These are phyloP conservation scores for Collybia sordida DNA, from an alignment of 768 basidiomycete genomes.

Conservation along the genomic window DNA sequence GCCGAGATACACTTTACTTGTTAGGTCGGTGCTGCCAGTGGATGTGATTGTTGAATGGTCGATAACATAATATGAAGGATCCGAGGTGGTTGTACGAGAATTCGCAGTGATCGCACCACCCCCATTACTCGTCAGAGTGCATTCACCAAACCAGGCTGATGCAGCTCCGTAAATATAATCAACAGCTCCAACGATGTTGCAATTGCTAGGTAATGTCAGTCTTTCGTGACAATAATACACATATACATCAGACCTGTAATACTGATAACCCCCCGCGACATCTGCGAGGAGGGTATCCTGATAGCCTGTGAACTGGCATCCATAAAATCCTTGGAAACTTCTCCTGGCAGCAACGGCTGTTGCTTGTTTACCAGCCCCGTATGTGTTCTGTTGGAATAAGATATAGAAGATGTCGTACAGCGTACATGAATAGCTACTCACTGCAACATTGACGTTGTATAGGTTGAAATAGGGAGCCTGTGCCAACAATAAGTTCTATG, in stretches of 20 bases:
- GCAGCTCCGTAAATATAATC: constrained; percentile 27
- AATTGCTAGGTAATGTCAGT: constrained; percentile 15
- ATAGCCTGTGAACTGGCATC: constrained; percentile 21
- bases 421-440: not conserved
- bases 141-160: constrained; percentile 28
- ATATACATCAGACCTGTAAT: constrained; percentile 10
- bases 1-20: constrained; percentile 20
- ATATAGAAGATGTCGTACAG: not conserved
- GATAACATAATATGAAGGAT: constrained; percentile 24
- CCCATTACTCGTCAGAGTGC: constrained; percentile 21
- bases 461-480: constrained; percentile 15
- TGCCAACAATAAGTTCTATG: too few relatives aligned
- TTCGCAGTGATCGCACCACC: constrained; percentile 28
- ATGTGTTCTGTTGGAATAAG: constrained; percentile 16
- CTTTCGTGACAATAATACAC: too few relatives aligned
- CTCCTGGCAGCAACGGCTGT: constrained; percentile 22
- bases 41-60: constrained; percentile 23
- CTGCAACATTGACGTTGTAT: constrained; percentile 19
- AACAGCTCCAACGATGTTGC: constrained; percentile 25
- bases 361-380: constrained; percentile 22
- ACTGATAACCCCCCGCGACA: constrained; percentile 17
- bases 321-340: constrained; percentile 22
- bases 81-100: constrained; percentile 15
- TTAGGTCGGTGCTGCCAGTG: constrained; percentile 13
- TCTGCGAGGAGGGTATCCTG: constrained; percentile 28